Base-by-base conservation (phyloP, 75 land plant species). In the Adiantum capillusveneris region DNA sequence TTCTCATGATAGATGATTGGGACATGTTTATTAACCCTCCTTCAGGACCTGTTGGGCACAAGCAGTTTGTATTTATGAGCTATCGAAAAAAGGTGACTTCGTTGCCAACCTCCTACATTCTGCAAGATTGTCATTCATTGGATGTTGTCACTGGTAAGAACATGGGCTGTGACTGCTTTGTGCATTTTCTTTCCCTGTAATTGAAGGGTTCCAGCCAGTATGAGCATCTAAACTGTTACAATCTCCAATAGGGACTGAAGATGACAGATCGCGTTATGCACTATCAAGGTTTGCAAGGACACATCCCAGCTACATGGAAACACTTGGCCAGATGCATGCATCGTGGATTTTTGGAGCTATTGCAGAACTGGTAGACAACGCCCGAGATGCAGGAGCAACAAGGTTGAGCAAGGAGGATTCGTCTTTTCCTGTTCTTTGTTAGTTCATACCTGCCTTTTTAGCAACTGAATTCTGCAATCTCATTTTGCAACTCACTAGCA, bases 341-440 rank as follows among this genome's bases (percentile, higher is more conserved):
- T 65, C 63, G 17, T 86, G 90, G 90, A 52, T 78, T 41, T 86
- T 86, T 73, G 87, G 90, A 57, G 90, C 79, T 28, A 44, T 86
- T 36, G 87, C 87, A 20, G 90, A 86, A 65, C 81, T 84, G 49
- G 61, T 86, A 58, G 90, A 86, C 54, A 86, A 86, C 65, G 64
- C 90, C 0, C 63, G 75, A 57, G 90, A 84, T 78, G 87, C 90
- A 3, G 61, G 71, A 56, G 83, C 90, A 6, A 65, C 58, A 17
- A 65, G 78, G 90, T 83, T 54, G 45, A n/a, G n/a, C n/a, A n/a
- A n/a, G n/a, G n/a, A n/a, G n/a, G n/a, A n/a, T n/a, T n/a, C n/a
- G n/a, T n/a, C n/a, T n/a, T n/a, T n/a, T n/a, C n/a, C n/a, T n/a
- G n/a, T n/a, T n/a, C n/a, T 41, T 41, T 48, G 13, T 48, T 48